Percentiles rank a stretch among this genome's conserved stretches.
Evolutionary conservation across 192 early-diverging fungal genomes (phyloP).

Genomic region (Coemansia sp.): DNA sequence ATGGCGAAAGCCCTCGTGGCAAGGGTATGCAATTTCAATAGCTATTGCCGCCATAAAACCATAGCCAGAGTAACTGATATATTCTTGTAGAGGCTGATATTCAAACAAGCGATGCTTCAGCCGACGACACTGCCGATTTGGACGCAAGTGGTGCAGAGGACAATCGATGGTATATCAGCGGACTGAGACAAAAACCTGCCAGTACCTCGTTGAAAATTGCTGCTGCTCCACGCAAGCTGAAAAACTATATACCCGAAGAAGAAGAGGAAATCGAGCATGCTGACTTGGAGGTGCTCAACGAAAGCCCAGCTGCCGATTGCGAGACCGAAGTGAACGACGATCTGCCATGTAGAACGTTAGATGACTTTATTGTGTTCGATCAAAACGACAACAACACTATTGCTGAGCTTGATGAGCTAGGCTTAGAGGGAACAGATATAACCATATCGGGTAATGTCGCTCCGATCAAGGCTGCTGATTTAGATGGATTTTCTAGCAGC

Average conservation of each 20-base stretch:
- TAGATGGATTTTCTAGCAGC: constrained; percentile 7
- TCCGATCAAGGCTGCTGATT: constrained; percentile 35
- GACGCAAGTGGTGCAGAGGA: constrained; percentile 6
- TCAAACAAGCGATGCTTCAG: background rate
- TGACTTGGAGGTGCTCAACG: constrained; percentile 51
- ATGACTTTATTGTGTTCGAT: constrained; percentile 58
- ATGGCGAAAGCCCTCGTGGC: constrained; percentile 12
- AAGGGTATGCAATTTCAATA: constrained; percentile 13
- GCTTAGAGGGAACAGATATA: constrained; percentile 42
- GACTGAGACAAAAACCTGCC: background rate
- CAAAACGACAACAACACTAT: constrained; percentile 24
- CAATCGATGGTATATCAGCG: constrained; percentile 13
- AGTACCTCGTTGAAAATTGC: background rate
- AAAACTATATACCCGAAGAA: constrained; percentile 15
- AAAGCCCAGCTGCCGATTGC: constrained; percentile 21
- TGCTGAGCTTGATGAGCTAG: constrained; percentile 51
- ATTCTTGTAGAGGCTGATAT: background rate
- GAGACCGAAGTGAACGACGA: constrained; percentile 23
- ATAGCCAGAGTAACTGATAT: background rate
- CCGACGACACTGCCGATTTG: background rate
- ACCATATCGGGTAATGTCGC: constrained; percentile 53
- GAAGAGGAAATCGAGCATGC: constrained; percentile 40
- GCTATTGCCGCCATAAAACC: too few relatives aligned
- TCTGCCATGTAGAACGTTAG: constrained; percentile 52
- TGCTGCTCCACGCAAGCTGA: constrained; percentile 5